phyloP scores from a whole-genome alignment of 768 basidiomycete genomes.

The Podaxis rugospora region DNA sequence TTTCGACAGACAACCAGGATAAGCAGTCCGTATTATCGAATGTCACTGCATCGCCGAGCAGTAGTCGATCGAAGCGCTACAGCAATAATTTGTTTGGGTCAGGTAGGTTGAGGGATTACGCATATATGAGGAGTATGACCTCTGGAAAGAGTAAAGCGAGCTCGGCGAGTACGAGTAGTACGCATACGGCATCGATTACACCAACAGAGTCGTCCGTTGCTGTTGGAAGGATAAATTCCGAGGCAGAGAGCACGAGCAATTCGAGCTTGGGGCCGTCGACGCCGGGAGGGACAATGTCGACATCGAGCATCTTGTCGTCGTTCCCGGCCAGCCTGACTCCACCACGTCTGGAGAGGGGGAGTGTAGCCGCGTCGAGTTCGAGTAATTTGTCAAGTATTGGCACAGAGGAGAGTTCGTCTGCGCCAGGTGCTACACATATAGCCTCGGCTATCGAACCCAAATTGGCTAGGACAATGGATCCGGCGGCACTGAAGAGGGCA shows the following conservation, averaged over 20 bases:
- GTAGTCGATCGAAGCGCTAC: conserved; percentile 59
- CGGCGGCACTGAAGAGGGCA: conserved; percentile 53
- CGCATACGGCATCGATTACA: conserved; percentile 42
- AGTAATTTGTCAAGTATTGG: not conserved
- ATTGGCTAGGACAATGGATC: conserved; percentile 46
- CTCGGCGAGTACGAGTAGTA: conserved; percentile 33
- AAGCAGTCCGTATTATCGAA: conserved; percentile 30
- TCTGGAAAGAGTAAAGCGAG: conserved; percentile 35
- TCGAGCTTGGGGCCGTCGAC: conserved; percentile 42
- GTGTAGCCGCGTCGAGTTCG: not conserved
- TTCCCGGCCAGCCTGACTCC: conserved; percentile 37
- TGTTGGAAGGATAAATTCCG: conserved; percentile 33
- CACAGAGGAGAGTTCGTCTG: conserved; percentile 32
- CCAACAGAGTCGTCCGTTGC: conserved; percentile 40
- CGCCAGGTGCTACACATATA: conserved; percentile 7
- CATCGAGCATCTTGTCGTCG: conserved; percentile 30
- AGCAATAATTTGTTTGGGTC: conserved; percentile 88
- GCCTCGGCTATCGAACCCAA: conserved; percentile 37
- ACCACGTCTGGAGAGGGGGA: conserved; percentile 17
- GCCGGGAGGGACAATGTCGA: conserved; percentile 40
- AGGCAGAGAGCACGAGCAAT: conserved; percentile 28
- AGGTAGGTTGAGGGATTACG: conserved; percentile 71
- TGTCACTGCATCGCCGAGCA: conserved; percentile 40
- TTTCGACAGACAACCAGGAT: conserved; percentile 20
- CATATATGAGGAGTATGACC: conserved; percentile 56